phyloP scores from a whole-genome alignment of 345 rosid species.

The Gossypium bickii region DNA sequence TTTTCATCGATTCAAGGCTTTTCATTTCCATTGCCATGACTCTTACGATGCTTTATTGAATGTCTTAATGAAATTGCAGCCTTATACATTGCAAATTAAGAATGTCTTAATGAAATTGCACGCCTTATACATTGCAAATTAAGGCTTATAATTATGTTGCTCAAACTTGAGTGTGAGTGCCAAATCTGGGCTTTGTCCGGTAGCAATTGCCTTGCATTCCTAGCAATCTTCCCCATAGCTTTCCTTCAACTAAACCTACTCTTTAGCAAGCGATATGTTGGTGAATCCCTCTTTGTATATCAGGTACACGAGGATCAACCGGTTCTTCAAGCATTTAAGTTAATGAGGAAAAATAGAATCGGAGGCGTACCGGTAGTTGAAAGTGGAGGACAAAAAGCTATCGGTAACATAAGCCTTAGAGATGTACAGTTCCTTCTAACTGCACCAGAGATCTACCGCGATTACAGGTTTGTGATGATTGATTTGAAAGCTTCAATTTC shows the following conservation, averaged over 20 bases:
- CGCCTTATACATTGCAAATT: not conserved
- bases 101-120: not conserved
- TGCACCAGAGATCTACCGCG: slow-evolving; percentile 87
- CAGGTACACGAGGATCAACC: slow-evolving; percentile 88
- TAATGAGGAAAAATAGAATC: slow-evolving; percentile 70
- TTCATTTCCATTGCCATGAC: not conserved
- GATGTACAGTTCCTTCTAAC: slow-evolving; percentile 86
- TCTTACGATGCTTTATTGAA: not conserved
- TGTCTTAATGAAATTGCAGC: not conserved
- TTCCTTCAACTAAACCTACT: not conserved
- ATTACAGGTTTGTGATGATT: slow-evolving; percentile 55
- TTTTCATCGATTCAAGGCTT: not conserved
- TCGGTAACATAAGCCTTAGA: slow-evolving; percentile 86
- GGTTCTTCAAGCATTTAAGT: slow-evolving; percentile 92
- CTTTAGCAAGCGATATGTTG: not conserved
- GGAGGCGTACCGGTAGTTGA: slow-evolving; percentile 85
- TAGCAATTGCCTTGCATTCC: not conserved
- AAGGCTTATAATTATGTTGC: not conserved
- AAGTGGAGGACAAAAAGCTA: slow-evolving; percentile 50
- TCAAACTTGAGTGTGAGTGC: not conserved
- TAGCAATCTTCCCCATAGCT: not conserved
- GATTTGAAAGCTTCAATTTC: not conserved
- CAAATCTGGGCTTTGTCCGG: not conserved
- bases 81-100: not conserved
- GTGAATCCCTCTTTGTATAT: slow-evolving; percentile 9